These are phyloP conservation scores for Euptelea pleiosperma DNA, from an alignment of 164 flowering plant species.

Conservation along the genomic window DNA sequence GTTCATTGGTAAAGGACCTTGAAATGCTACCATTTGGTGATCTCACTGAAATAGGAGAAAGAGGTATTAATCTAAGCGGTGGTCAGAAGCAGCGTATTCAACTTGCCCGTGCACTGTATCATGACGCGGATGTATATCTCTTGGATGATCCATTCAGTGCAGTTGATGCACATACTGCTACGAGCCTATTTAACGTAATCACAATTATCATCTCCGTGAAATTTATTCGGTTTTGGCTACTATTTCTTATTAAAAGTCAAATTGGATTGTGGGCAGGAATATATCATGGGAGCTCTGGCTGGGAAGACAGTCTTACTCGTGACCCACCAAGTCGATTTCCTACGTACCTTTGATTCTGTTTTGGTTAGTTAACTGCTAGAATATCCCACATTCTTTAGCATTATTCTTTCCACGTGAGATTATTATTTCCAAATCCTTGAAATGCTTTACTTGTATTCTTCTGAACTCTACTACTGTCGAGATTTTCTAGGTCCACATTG, in stretches of 20 bases:
- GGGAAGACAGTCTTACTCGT: too few species aligned
- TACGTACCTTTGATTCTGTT: slow-evolving; percentile 58
- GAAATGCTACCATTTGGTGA: slow-evolving; percentile 71
- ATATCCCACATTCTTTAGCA: too few species aligned
- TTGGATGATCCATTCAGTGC: slow-evolving; percentile 88
- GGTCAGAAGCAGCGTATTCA: slow-evolving; percentile 88
- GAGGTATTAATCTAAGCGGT: slow-evolving; percentile 84
- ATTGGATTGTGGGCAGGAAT: slow-evolving; percentile 42
- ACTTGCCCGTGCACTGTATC: slow-evolving; percentile 83
- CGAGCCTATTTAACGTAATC: slow-evolving; percentile 55
- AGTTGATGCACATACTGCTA: slow-evolving; percentile 84
- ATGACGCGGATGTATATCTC: slow-evolving; percentile 70
- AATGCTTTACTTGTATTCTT: too few species aligned
- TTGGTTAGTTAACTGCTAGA: slow-evolving; percentile 49
- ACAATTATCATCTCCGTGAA: background rate
- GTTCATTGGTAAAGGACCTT: slow-evolving; percentile 67
- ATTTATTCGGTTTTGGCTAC: background rate
- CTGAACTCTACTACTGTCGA: too few species aligned
- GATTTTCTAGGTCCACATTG: too few species aligned
- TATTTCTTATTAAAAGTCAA: slow-evolving; percentile 5
- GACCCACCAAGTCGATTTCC: too few species aligned
- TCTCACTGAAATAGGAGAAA: slow-evolving; percentile 75
- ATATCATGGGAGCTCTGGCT: slow-evolving; percentile 54
- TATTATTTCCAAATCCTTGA: too few species aligned
- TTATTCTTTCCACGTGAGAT: too few species aligned